Conservation (phyloP, 164 flowering plant species). For the Vitis vinifera region DNA sequence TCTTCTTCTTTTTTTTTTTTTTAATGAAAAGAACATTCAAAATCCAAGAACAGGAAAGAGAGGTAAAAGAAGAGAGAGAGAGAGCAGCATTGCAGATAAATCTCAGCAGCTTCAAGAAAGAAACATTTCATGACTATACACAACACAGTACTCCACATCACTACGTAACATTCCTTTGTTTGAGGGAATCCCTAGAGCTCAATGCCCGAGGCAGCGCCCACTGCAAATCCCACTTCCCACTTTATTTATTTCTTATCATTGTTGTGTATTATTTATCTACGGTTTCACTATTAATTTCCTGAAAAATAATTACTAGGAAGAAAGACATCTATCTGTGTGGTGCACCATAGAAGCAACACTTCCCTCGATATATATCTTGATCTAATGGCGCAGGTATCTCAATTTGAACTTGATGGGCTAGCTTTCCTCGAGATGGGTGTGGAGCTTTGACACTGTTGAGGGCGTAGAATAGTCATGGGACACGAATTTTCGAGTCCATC, state of each 20-base stretch:
- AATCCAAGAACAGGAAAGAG: constrained; percentile 35
- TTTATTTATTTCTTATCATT: not conserved
- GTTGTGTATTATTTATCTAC: not conserved
- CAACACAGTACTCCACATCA: constrained; percentile 15
- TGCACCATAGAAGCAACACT: too few species aligned
- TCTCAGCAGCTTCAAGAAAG: constrained; percentile 40
- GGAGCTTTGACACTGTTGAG: too few species aligned
- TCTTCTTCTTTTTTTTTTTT: not conserved
- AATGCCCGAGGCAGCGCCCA: constrained; percentile 29
- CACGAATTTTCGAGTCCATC: not conserved
- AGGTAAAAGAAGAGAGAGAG: constrained; percentile 11
- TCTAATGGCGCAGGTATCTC: too few species aligned
- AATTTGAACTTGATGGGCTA: too few species aligned
- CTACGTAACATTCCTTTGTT: constrained; percentile 46
- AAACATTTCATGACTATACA: constrained; percentile 11
- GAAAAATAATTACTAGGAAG: too few species aligned
- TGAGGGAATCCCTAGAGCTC: constrained; percentile 60
- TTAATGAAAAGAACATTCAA: constrained; percentile 15
- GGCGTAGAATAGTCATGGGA: not conserved
- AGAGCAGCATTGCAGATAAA: constrained; percentile 29
- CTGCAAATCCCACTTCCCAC: constrained; percentile 49
- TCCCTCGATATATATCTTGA: too few species aligned
- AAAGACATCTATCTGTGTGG: too few species aligned
- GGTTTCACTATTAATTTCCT: too few species aligned
- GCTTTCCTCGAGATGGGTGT: too few species aligned